Evolutionary conservation across 345 rosid genomes (phyloP).

Genomic region (Pistacia integerrima): DNA sequence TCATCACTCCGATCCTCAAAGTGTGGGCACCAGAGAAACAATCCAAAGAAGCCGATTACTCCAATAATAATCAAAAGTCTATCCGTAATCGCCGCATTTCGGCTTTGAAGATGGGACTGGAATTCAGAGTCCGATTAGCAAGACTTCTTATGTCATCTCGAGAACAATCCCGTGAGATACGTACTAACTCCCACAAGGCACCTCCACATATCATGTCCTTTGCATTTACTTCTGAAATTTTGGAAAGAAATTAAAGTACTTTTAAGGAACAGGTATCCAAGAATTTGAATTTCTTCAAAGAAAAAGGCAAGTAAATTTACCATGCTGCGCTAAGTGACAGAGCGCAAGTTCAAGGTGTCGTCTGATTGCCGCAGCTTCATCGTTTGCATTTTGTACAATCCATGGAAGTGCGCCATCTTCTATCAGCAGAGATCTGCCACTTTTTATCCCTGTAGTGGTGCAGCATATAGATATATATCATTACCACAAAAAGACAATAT

Average conservation of each 20-base stretch:
- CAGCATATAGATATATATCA: neutral
- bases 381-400: slow-evolving; percentile 93
- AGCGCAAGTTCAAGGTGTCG: slow-evolving; percentile 98
- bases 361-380: slow-evolving; percentile 85
- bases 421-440: slow-evolving; percentile 78
- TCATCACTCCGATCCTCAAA: neutral
- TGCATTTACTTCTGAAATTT: slow-evolving; percentile 81
- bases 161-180: slow-evolving; percentile 87
- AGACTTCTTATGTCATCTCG: slow-evolving; percentile 91
- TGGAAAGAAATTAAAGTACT: neutral
- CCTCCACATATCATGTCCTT: slow-evolving; percentile 92
- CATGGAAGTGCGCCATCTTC: slow-evolving; percentile 97
- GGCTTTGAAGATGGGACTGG: slow-evolving; percentile 61
- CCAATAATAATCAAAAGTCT: slow-evolving; percentile 51
- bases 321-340: slow-evolving; percentile 97
- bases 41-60: neutral
- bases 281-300: neutral
- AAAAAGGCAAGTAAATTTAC: slow-evolving; percentile 36
- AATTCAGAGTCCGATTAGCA: slow-evolving; percentile 73
- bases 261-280: neutral
- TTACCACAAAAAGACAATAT: neutral
- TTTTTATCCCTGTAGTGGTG: slow-evolving; percentile 56
- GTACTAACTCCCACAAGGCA: slow-evolving; percentile 94
- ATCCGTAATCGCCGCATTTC: slow-evolving; percentile 74
- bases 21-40: neutral